Evolutionary conservation across 768 basidiomycete species (phyloP).

Genomic region (Saitozyma podzolica): DNA sequence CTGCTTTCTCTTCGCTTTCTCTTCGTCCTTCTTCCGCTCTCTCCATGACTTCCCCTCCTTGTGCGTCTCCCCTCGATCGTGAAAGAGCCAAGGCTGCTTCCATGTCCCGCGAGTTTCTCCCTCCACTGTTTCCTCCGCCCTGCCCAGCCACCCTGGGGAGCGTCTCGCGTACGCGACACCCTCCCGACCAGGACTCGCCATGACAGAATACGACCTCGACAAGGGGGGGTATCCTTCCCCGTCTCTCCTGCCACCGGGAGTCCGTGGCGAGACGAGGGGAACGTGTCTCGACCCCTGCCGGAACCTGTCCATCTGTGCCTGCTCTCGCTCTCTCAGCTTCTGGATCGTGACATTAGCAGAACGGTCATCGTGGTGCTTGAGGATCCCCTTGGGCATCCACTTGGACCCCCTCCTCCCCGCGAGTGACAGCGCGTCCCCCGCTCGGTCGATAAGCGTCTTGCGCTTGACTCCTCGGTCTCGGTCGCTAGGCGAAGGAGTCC

Average conservation of each 20-base stretch:
- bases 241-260: no score
- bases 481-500: constrained; percentile 1
- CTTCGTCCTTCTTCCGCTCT: constrained; percentile 18
- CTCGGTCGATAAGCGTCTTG: constrained; percentile 27
- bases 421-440: constrained; percentile 6
- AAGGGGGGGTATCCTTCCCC: neutral
- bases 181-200: constrained; percentile 11
- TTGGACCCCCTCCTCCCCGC: constrained; percentile 16
- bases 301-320: constrained; percentile 36
- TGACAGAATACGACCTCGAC: constrained; percentile 8
- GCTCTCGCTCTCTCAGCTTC: constrained; percentile 29
- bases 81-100: no score
- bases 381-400: constrained; percentile 23
- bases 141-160: constrained; percentile 27
- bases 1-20: constrained; percentile 24
- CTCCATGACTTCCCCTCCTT: constrained; percentile 11
- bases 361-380: constrained; percentile 11
- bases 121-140: constrained; percentile 17
- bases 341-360: constrained; percentile 6
- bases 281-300: constrained; percentile 1
- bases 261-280: no score
- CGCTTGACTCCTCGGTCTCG: constrained; percentile 4
- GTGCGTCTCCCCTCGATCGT: neutral
- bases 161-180: constrained; percentile 2
- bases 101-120: no score